These are phyloP conservation scores for Plantago ovata DNA, from an alignment of 257 asterid genomes.

Conservation along the genomic window DNA sequence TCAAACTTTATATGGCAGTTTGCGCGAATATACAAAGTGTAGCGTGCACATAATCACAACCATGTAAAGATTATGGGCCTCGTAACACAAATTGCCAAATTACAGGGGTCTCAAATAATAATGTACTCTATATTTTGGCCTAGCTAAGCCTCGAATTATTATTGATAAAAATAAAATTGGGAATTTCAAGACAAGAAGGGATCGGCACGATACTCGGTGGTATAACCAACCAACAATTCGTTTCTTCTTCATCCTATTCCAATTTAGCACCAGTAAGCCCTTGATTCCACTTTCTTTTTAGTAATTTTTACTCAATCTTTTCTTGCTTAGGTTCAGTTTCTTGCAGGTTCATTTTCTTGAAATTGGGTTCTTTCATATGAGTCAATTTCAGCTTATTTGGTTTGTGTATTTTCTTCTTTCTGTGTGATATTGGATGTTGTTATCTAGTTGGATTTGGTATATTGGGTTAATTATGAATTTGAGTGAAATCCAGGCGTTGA, in stretches of 20 bases:
- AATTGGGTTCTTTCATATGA: too few species aligned
- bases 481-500: too few species aligned
- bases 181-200: constrained; percentile 40
- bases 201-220: constrained; percentile 56
- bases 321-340: not conserved
- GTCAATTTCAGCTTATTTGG: not conserved
- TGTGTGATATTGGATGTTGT: not conserved
- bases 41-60: too few species aligned
- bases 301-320: not conserved
- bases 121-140: too few species aligned
- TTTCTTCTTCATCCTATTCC: not conserved
- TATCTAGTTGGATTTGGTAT: not conserved
- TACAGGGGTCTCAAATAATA: too few species aligned
- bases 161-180: constrained; percentile 23
- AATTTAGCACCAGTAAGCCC: not conserved
- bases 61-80: too few species aligned
- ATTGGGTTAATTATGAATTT: not conserved
- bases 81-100: too few species aligned
- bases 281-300: not conserved
- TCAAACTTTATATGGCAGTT: too few species aligned
- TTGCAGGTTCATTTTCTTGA: too few species aligned
- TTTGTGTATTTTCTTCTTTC: not conserved
- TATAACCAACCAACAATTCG: not conserved
- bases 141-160: too few species aligned
- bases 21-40: too few species aligned